Base-by-base conservation (phyloP, 805 yeast species). In the Candida silvicultrix region DNA sequence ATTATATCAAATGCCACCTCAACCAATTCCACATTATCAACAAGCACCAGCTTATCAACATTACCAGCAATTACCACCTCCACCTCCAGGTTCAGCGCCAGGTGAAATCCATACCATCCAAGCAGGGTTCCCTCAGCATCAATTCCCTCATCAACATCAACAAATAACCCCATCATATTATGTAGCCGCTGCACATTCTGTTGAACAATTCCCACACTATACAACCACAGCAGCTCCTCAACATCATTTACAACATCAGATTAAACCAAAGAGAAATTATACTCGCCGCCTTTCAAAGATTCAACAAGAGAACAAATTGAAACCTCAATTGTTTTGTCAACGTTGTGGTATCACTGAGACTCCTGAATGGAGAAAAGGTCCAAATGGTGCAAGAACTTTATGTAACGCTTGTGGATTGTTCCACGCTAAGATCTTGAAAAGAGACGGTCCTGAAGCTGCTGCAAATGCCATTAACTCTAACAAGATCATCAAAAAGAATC, bases 321-420 rank as follows among this genome's bases (percentile, higher is more conserved):
- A 35, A 7, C 31, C 37, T 15, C 41, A 43, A 23, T 40, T 55
- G 56, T 40, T 44, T 6, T 72, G 77, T 53, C 70, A 68, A 38
- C 72, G 75, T 48, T 81, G 86, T 55, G 73, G 71, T n/a, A 69
- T 74, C 5, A 64, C 59, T 8, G 78, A 76, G 40, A 84, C 95
- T 0, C 94, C 94, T 0, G 94, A 86, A 62, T 86, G 95, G 95
- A 67, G 95, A 45, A 73, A 83, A 40, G 94, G 94, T 0, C 94
- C 95, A 2, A 75, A 76, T 45, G 95, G 94, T 2, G 78, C 80
- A 14, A 68, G 89, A 36, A 83, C 89, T 1, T 64, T 86, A 43
- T 86, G 95, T 65, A 87, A 86, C 60, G 94, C 94, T 1, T 86
- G 95, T 62, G 95, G 95, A 0, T 65, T 86, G 37, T 83, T 74